These are phyloP conservation scores for Eucalyptus pumila DNA, from an alignment of 345 rosid genomes.

Conservation along the genomic window DNA sequence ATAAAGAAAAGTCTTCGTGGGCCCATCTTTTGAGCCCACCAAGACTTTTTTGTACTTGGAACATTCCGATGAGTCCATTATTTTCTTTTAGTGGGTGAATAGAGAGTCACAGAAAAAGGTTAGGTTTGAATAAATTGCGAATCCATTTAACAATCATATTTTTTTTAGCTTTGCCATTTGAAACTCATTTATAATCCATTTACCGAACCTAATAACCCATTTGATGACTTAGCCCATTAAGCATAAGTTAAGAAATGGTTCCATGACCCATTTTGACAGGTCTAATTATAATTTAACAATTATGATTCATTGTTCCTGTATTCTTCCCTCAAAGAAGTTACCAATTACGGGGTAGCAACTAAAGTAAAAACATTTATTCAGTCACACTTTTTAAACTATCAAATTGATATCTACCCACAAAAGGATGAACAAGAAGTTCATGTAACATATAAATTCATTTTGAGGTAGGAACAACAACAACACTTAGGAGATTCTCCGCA, in stretches of 20 bases:
- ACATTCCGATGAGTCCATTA: not conserved
- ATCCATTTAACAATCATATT: not conserved
- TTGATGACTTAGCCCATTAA: not conserved
- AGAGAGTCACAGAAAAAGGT: too few species aligned
- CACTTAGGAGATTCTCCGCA: not conserved
- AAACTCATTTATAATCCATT: not conserved
- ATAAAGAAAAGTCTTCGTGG: not conserved
- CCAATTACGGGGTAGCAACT: not conserved
- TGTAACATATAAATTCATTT: not conserved
- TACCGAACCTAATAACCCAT: fast-evolving
- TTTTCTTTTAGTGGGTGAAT: not conserved
- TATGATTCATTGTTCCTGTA: not conserved
- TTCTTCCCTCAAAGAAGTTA: not conserved
- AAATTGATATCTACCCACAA: not conserved
- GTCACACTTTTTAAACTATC: not conserved
- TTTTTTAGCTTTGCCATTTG: not conserved
- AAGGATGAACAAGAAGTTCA: not conserved
- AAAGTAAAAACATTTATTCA: not conserved
- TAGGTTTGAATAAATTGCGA: not conserved
- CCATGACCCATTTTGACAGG: not conserved
- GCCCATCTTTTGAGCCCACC: not conserved
- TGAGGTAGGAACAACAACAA: not conserved
- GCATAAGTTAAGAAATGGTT: not conserved
- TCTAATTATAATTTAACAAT: not conserved
- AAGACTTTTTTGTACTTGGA: not conserved